Conservation (phyloP, 1,284 basidiomycete genomes). For the Tranzscheliella williamsii region DNA sequence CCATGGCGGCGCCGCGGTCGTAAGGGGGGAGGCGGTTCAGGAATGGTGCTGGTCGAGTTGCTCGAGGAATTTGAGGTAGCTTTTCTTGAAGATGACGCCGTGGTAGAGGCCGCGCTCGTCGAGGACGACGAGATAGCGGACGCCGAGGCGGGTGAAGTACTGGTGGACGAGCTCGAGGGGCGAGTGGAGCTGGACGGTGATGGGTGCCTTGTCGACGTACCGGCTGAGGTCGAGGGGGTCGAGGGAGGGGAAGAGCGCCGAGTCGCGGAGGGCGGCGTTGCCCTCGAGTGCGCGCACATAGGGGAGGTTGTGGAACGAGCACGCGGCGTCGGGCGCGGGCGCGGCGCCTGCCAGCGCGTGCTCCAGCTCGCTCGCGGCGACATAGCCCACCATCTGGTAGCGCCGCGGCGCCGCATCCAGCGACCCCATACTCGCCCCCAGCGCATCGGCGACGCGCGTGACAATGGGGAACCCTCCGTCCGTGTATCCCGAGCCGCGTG, state of each 20-base stretch:
- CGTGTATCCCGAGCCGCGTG: slow-evolving; percentile 60
- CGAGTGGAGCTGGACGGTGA: slow-evolving; percentile 78
- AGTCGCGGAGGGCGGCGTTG: slow-evolving; percentile 26
- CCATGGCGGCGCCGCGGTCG: too few relatives aligned
- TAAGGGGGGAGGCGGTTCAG: neutral
- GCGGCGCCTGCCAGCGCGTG: slow-evolving; percentile 67
- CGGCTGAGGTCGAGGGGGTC: slow-evolving; percentile 74
- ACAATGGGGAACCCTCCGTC: slow-evolving; percentile 86
- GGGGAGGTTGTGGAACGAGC: slow-evolving; percentile 41
- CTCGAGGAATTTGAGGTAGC: slow-evolving; percentile 52
- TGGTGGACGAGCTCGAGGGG: slow-evolving; percentile 87
- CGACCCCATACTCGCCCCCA: slow-evolving; percentile 18
- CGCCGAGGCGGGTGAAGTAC: slow-evolving; percentile 51
- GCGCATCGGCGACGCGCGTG: slow-evolving; percentile 56
- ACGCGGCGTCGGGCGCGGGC: slow-evolving; percentile 12
- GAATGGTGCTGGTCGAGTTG: slow-evolving; percentile 21
- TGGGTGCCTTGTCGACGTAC: slow-evolving; percentile 88
- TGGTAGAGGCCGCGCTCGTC: slow-evolving; percentile 82
- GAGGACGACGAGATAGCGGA: slow-evolving; percentile 68
- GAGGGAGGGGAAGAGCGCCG: slow-evolving; percentile 15
- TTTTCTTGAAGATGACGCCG: slow-evolving; percentile 90
- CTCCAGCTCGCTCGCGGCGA: slow-evolving; percentile 88
- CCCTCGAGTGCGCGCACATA: slow-evolving; percentile 25
- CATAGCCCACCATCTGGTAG: slow-evolving; percentile 81
- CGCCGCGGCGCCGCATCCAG: slow-evolving; percentile 56